Percentiles rank a stretch among this genome's conserved stretches.
These are phyloP conservation scores for Colletotrichum sp. DNA, from an alignment of 2,329 filamentous ascomycete genomes.

Conservation along the genomic window DNA sequence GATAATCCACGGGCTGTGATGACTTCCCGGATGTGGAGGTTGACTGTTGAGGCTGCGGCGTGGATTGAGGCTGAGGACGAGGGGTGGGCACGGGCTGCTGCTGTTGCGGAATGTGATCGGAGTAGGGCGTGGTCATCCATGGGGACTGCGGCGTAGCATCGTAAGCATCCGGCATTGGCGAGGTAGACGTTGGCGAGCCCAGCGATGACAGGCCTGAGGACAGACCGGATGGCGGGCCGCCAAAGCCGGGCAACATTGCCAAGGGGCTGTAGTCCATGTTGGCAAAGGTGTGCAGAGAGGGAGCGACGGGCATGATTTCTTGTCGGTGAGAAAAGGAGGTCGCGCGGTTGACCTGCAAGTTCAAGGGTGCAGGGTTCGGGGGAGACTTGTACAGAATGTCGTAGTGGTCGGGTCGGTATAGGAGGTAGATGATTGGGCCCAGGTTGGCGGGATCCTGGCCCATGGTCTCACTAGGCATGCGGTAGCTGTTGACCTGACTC, in stretches of 20 bases:
- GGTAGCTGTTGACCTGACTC: conserved; percentile 74
- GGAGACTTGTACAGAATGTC: conserved; percentile 81
- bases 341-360: conserved; percentile 60
- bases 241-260: conserved; percentile 52
- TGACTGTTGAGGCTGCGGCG: conserved; percentile 3
- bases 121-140: conserved; percentile 40
- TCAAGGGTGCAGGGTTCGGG: conserved; percentile 31
- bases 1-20: conserved; percentile 29
- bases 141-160: conserved; percentile 36
- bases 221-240: conserved; percentile 29
- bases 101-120: conserved; percentile 31
- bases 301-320: conserved; percentile 44
- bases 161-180: conserved; percentile 29
- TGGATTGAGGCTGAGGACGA: conserved; percentile 28
- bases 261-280: conserved; percentile 48
- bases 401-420: conserved; percentile 84
- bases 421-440: conserved; percentile 60
- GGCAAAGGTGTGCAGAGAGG: conserved; percentile 46
- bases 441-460: conserved; percentile 46
- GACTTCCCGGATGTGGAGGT: conserved; percentile 3
- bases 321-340: conserved; percentile 51
- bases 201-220: conserved; percentile 38
- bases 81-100: conserved; percentile 31
- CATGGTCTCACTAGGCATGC: conserved; percentile 62
- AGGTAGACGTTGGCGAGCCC: conserved; percentile 32